Percentiles rank a stretch among this genome's conserved stretches.
phyloP scores from a whole-genome alignment of 1,284 basidiomycete species.

The Heliocybe sulcata region DNA sequence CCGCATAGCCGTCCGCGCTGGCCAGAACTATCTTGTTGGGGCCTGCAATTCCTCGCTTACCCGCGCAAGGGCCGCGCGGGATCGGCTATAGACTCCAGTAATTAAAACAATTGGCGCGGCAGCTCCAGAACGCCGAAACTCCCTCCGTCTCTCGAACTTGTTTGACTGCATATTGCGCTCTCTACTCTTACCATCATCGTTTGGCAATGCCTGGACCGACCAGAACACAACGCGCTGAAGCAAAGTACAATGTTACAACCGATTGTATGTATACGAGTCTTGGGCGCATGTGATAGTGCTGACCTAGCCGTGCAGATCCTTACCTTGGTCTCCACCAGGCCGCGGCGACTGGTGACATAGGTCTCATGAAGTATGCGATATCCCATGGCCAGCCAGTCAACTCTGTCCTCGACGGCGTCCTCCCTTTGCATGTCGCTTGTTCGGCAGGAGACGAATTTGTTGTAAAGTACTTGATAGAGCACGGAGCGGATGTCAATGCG shows the following conservation, averaged over 20 bases:
- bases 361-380: conserved; percentile 81
- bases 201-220: neutral
- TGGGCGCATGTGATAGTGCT: conserved; percentile 1
- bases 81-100: neutral
- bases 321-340: conserved; percentile 88
- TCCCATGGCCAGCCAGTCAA: conserved; percentile 93
- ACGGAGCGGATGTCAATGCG: conserved; percentile 91
- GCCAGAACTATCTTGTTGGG: neutral
- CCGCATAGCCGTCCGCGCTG: neutral
- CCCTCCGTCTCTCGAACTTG: neutral
- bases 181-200: neutral
- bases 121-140: neutral
- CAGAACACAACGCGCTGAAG: conserved; percentile 37
- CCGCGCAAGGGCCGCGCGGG: neutral
- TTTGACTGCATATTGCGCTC: neutral
- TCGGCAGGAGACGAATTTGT: conserved; percentile 83
- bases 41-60: neutral
- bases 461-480: conserved; percentile 80
- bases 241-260: conserved; percentile 72
- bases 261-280: conserved; percentile 47
- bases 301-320: conserved; percentile 46
- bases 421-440: conserved; percentile 87
- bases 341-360: conserved; percentile 82
- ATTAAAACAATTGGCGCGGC: neutral
- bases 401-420: conserved; percentile 85